Conservation (phyloP, 1,284 basidiomycete species). For the Rhizoctonia solani region DNA sequence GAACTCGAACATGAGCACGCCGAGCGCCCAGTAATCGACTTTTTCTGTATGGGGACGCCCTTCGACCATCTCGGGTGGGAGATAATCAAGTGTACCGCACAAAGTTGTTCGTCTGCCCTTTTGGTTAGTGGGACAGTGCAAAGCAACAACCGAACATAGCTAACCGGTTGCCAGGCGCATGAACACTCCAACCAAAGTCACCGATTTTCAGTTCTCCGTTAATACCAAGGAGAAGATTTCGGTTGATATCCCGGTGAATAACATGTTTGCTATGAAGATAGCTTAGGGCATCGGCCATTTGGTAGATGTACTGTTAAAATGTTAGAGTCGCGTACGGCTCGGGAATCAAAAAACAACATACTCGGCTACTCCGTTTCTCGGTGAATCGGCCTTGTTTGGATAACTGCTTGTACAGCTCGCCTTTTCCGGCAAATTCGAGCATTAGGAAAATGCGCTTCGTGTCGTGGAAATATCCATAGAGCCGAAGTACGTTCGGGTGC, state of each 20-base stretch:
- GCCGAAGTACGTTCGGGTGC: conserved; percentile 91
- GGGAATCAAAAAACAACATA: conserved; percentile 42
- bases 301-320: conserved; percentile 80
- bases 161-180: conserved; percentile 84
- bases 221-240: conserved; percentile 93
- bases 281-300: conserved; percentile 95
- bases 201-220: conserved; percentile 98
- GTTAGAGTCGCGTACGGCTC: background rate
- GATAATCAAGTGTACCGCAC: conserved; percentile 95
- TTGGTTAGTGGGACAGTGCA: background rate
- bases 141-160: conserved; percentile 7
- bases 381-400: conserved; percentile 84
- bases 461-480: conserved; percentile 98
- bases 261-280: conserved; percentile 97
- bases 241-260: conserved; percentile 99
- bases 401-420: conserved; percentile 95
- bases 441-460: conserved; percentile 98
- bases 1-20: conserved; percentile 96
- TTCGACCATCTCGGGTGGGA: conserved; percentile 99
- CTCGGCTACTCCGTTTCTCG: conserved; percentile 76
- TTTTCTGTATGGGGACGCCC: conserved; percentile 83
- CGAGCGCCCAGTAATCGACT: conserved; percentile 96
- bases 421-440: conserved; percentile 94
- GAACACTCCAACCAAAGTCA: conserved; percentile 99
- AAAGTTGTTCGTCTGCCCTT: conserved; percentile 69